phyloP scores from a whole-genome alignment of 768 basidiomycete species.

The Piloderma croceum region DNA sequence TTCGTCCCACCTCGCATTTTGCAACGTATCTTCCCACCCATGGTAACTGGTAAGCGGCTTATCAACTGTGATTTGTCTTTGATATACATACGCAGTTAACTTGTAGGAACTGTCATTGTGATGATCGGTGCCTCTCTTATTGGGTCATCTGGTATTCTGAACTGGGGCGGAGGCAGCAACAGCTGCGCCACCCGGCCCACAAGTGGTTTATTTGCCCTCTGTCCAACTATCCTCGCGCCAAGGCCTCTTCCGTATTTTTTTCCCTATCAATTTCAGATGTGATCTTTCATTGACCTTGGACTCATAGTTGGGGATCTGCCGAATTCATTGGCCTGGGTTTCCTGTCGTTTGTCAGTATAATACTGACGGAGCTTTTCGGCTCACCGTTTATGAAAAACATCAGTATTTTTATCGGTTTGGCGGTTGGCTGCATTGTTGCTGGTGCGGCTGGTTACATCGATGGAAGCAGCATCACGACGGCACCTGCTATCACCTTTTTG shows the following conservation, averaged over 20 bases:
- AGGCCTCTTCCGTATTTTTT: constrained; percentile 52
- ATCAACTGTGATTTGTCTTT: neutral
- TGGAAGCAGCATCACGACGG: constrained; percentile 52
- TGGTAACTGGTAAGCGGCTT: constrained; percentile 55
- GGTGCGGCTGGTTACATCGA: constrained; percentile 78
- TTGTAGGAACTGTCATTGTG: constrained; percentile 65
- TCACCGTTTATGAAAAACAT: constrained; percentile 81
- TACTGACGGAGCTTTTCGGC: constrained; percentile 77
- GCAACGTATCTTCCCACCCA: constrained; percentile 69
- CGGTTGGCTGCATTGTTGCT: constrained; percentile 75
- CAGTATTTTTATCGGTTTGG: constrained; percentile 69
- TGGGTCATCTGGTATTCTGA: constrained; percentile 64
- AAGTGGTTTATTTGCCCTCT: constrained; percentile 63
- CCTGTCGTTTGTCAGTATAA: constrained; percentile 70
- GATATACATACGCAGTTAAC: neutral
- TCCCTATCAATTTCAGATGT: neutral
- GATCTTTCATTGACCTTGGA: neutral
- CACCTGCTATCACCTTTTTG: constrained; percentile 77
- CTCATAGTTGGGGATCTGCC: constrained; percentile 65
- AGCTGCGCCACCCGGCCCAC: constrained; percentile 57
- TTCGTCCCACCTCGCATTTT: constrained; percentile 64
- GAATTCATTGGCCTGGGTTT: constrained; percentile 86
- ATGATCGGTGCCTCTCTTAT: constrained; percentile 77
- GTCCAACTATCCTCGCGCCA: constrained; percentile 67
- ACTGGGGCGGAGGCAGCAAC: constrained; percentile 85